A percentile compares a stretch with the other conserved stretches of the same genome.
Conservation (phyloP, 2,329 filamentous ascomycete genomes). For the Ophiostoma sp. region DNA sequence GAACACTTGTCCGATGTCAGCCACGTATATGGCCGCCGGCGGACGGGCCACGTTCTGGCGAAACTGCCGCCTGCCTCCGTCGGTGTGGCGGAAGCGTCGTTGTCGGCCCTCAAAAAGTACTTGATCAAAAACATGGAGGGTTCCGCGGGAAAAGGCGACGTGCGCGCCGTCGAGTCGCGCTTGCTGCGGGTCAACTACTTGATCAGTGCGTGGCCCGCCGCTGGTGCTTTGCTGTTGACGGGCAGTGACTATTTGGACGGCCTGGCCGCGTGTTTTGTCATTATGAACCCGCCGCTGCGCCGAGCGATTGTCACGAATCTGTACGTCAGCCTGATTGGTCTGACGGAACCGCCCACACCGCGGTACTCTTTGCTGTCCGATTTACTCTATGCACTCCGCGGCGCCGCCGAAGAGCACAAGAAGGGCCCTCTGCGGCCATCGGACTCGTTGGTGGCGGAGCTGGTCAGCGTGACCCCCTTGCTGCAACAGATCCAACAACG, state of each 20-base stretch:
- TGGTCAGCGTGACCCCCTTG: slow-evolving; percentile 78
- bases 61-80: slow-evolving; percentile 55
- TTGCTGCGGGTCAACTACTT: slow-evolving; percentile 64
- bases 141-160: slow-evolving; percentile 46
- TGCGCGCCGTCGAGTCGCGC: slow-evolving; percentile 54
- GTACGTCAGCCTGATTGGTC: slow-evolving; percentile 72
- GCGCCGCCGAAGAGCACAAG: slow-evolving; percentile 65
- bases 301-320: slow-evolving; percentile 69
- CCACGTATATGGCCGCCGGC: slow-evolving; percentile 65
- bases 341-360: slow-evolving; percentile 65
- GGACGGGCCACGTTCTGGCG: slow-evolving; percentile 52
- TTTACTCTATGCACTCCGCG: slow-evolving; percentile 78
- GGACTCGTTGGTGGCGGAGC: slow-evolving; percentile 74
- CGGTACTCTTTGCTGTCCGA: slow-evolving; percentile 77
- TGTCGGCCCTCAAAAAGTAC: slow-evolving; percentile 61
- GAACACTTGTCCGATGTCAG: slow-evolving; percentile 68
- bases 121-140: slow-evolving; percentile 65
- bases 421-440: slow-evolving; percentile 56
- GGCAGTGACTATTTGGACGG: slow-evolving; percentile 87
- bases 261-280: slow-evolving; percentile 64
- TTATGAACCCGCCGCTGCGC: slow-evolving; percentile 63
- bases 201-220: slow-evolving; percentile 59
- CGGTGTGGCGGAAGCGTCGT: slow-evolving; percentile 51
- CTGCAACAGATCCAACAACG: slow-evolving; percentile 62
- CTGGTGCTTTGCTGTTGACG: slow-evolving; percentile 67